Evolutionary conservation across 2,329 filamentous ascomycete genomes (phyloP).

Genomic region (Aspergillus nomiae): DNA sequence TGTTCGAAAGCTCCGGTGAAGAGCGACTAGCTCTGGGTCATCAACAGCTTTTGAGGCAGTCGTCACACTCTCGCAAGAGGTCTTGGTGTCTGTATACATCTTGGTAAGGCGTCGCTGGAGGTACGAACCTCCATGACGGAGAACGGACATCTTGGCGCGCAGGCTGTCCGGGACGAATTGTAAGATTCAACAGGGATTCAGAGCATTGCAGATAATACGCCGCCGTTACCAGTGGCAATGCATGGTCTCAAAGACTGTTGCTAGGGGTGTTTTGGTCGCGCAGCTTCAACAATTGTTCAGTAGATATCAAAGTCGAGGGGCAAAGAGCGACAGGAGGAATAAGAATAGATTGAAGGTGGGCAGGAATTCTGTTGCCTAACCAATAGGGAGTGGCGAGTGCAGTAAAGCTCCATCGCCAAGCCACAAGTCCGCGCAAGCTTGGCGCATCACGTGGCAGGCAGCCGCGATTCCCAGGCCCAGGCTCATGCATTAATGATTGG

Average conservation of each 20-base stretch:
- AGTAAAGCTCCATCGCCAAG: conserved; percentile 28
- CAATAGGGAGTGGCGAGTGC: conserved; percentile 37
- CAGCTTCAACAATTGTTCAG: conserved; percentile 1
- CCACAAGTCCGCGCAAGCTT: conserved; percentile 20
- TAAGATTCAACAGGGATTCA: conserved; percentile 15
- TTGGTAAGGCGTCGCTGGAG: conserved; percentile 57
- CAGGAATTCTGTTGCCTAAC: conserved; percentile 48
- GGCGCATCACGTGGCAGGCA: conserved; percentile 33
- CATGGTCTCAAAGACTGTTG: conserved; percentile 1
- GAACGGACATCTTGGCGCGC: conserved; percentile 47
- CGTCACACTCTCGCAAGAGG: conserved; percentile 59
- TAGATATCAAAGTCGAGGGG: conserved; percentile 6
- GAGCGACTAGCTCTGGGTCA: conserved; percentile 56
- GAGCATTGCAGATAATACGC: conserved; percentile 17
- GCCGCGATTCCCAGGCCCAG: conserved; percentile 20
- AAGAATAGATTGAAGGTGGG: conserved; percentile 29
- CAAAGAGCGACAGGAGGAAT: conserved; percentile 22
- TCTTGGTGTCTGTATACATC: conserved; percentile 66
- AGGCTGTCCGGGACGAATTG: conserved; percentile 14
- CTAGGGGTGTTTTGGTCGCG: conserved; percentile 1
- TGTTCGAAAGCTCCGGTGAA: conserved; percentile 63
- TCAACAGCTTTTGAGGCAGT: conserved; percentile 51
- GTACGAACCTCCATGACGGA: conserved; percentile 47
- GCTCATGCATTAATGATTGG: conserved; percentile 5
- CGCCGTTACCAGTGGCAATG: conserved; percentile 9